Evolutionary conservation across 805 yeast genomes (phyloP).

Genomic region (Spathaspora passalidarum): DNA sequence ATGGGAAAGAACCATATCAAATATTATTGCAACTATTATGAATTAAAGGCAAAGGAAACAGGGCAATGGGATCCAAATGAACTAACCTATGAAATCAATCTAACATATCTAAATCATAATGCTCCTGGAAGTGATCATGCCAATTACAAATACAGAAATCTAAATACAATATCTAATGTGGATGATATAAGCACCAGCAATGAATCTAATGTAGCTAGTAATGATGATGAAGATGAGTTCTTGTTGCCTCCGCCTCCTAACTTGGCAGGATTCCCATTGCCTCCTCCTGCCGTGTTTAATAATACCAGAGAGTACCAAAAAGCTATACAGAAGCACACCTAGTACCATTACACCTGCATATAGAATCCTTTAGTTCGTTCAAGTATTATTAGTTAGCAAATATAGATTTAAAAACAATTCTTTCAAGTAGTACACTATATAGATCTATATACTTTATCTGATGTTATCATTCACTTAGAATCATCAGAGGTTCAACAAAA

Average conservation of each 20-base stretch:
- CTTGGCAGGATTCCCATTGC: slow-evolving; percentile 25
- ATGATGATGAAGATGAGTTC: slow-evolving; percentile 8
- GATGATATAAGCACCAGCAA: slow-evolving; percentile 4
- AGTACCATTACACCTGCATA: not conserved
- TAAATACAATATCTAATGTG: not conserved
- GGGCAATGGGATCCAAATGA: slow-evolving; percentile 35
- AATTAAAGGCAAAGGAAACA: slow-evolving; percentile 38
- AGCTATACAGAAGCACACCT: slow-evolving; percentile 13
- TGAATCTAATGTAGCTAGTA: slow-evolving; percentile 1
- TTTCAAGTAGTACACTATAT: not conserved
- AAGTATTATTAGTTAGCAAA: not conserved
- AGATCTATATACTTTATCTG: not conserved
- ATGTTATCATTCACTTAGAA: not conserved
- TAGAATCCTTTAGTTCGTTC: not conserved
- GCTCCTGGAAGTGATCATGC: slow-evolving; percentile 24
- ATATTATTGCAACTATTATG: slow-evolving; percentile 73
- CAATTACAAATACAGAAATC: not conserved
- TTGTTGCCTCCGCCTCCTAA: slow-evolving; percentile 35
- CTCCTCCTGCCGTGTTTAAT: slow-evolving; percentile 30
- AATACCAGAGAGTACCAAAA: slow-evolving; percentile 22
- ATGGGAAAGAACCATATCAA: slow-evolving; percentile 74
- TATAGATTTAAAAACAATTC: not conserved
- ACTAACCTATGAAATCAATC: slow-evolving; percentile 33
- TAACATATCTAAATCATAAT: slow-evolving; percentile 30
- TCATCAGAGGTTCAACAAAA: no score